Conservation (phyloP, 805 yeast genomes). For the Nakazawaea populi region DNA sequence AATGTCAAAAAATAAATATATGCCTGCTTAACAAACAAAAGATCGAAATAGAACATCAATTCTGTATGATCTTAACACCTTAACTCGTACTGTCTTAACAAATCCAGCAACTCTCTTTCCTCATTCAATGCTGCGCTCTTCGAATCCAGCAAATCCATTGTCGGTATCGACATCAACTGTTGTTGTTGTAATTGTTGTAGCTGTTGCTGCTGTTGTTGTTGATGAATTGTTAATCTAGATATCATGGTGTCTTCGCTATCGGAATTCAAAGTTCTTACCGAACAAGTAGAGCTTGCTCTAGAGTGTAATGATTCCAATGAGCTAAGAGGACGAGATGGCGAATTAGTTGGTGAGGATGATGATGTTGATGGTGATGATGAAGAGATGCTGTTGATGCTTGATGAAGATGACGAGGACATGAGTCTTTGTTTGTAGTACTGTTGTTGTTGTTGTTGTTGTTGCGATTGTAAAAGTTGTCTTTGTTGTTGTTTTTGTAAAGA, state of each 20-base stretch:
- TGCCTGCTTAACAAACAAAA: too few species aligned
- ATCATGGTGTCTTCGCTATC: constrained; percentile 5
- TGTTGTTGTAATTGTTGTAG: neutral
- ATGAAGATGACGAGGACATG: neutral
- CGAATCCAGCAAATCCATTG: neutral
- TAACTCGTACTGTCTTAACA: constrained; percentile 10
- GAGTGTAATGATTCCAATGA: constrained; percentile 7
- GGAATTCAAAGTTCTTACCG: constrained; percentile 2
- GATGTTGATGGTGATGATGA: constrained; percentile 4
- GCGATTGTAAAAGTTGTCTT: neutral
- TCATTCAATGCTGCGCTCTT: constrained; percentile 7
- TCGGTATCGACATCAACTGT: neutral
- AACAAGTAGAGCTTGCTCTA: constrained; percentile 7
- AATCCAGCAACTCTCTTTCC: constrained; percentile 7
- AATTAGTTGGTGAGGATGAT: constrained; percentile 1
- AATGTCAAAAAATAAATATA: too few species aligned
- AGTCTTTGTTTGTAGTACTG: neutral
- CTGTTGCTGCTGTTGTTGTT: neutral
- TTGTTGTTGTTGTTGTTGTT: neutral
- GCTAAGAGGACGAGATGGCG: neutral
- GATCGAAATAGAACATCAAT: too few species aligned
- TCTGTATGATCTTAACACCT: neutral
- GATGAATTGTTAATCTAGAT: neutral
- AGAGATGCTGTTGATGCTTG: neutral
- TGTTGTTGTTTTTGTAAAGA: constrained; percentile 10